Conservation (phyloP, 179 eudicot genomes). For the Heliamphora pulchella region DNA sequence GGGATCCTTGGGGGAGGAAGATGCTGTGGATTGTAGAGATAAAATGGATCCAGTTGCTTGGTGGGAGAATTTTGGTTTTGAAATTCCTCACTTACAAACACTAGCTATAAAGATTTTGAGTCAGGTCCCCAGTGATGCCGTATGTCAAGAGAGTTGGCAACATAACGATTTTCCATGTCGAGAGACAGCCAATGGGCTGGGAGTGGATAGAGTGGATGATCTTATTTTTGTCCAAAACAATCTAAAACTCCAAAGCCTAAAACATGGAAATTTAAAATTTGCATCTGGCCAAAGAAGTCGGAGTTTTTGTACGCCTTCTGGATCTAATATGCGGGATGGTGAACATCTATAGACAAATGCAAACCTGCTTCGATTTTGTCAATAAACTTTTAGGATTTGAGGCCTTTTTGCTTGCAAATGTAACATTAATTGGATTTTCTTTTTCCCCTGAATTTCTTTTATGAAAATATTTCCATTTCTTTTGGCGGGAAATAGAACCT, state of each 20-base stretch:
- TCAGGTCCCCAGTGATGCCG: conserved; percentile 32
- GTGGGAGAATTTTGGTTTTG: conserved; percentile 55
- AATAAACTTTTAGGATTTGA: neutral
- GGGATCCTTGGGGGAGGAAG: conserved; percentile 49
- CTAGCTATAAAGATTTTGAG: conserved; percentile 39
- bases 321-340: neutral
- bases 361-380: neutral
- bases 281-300: conserved; percentile 23
- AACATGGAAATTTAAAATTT: conserved; percentile 24
- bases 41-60: conserved; percentile 51
- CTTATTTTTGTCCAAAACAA: conserved; percentile 41
- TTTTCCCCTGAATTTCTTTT: no score
- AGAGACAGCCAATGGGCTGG: conserved; percentile 28
- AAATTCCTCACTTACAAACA: conserved; percentile 36
- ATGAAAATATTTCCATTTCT: no score
- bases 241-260: conserved; percentile 32
- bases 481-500: no score
- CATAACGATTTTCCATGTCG: conserved; percentile 33
- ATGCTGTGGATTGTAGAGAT: conserved; percentile 43
- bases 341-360: neutral
- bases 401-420: no score
- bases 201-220: conserved; percentile 38
- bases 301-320: conserved; percentile 9
- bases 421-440: no score
- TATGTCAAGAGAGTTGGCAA: conserved; percentile 30